Conservation (phyloP, 176 grass and related monocot species). For the Oryza punctata region DNA sequence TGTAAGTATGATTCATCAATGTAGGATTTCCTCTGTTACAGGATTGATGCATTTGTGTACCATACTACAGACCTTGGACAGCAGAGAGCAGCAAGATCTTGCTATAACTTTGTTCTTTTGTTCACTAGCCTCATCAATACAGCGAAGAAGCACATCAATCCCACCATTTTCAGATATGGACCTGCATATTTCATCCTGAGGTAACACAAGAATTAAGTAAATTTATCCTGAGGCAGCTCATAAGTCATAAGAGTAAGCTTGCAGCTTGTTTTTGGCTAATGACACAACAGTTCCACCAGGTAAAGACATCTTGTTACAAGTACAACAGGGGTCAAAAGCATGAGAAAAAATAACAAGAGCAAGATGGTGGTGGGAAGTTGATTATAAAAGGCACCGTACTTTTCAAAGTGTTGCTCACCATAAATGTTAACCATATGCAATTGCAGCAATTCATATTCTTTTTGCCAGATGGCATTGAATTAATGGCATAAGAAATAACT, state of each 20-base stretch:
- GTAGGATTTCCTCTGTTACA: constrained; percentile 7
- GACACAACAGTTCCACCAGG: not conserved
- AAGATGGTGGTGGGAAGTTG: not conserved
- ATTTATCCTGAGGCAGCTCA: constrained; percentile 8
- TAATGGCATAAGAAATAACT: not conserved
- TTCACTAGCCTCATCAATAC: constrained; percentile 67
- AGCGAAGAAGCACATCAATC: constrained; percentile 78
- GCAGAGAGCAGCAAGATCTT: constrained; percentile 79
- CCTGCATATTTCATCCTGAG: constrained; percentile 93
- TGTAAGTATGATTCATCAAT: constrained; percentile 28
- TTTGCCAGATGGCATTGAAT: not conserved
- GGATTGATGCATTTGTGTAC: constrained; percentile 4
- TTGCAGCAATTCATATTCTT: constrained; percentile 15
- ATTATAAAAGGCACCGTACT: not conserved
- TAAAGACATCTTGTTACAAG: not conserved
- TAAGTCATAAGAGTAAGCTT: not conserved
- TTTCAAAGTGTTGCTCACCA: not conserved
- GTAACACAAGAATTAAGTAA: constrained; percentile 27
- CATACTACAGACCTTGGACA: constrained; percentile 73
- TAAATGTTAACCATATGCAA: not conserved
- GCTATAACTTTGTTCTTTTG: constrained; percentile 64
- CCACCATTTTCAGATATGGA: constrained; percentile 92
- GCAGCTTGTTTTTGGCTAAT: constrained; percentile 20
- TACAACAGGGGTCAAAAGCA: not conserved
- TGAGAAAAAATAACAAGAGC: constrained; percentile 9